Percentiles rank a stretch among this genome's conserved stretches.
Evolutionary conservation across 768 basidiomycete species (phyloP).

Genomic region (Sarcomyxa edulis): DNA sequence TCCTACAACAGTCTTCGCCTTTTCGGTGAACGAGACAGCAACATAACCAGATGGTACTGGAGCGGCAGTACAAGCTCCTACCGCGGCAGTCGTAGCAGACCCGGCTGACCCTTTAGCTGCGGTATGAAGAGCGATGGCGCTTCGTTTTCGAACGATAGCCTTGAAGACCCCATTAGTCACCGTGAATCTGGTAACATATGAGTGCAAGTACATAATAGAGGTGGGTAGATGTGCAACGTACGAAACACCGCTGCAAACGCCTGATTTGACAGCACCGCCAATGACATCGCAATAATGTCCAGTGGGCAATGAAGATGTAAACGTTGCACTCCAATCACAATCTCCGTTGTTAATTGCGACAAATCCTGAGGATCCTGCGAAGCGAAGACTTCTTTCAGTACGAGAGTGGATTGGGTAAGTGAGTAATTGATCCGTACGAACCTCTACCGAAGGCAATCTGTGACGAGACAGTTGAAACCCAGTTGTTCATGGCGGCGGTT

Average conservation of each 20-base stretch:
- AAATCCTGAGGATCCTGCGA: conserved; percentile 50
- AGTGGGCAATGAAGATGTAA: conserved; percentile 50
- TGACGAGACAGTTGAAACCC: conserved; percentile 50
- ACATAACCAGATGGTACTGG: too few relatives aligned
- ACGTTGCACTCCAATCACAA: conserved; percentile 47
- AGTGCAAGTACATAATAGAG: too few relatives aligned
- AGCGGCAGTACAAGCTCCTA: too few relatives aligned
- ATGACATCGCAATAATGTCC: conserved; percentile 66
- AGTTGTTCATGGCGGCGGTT: conserved; percentile 42
- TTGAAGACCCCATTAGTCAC: conserved; percentile 47
- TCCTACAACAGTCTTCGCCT: too few relatives aligned
- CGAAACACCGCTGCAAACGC: conserved; percentile 46
- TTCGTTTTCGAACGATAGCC: conserved; percentile 43
- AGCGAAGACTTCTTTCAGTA: neutral
- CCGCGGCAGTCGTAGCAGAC: too few relatives aligned
- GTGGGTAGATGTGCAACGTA: too few relatives aligned
- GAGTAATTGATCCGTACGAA: too few relatives aligned
- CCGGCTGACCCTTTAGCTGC: too few relatives aligned
- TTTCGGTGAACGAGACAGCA: too few relatives aligned
- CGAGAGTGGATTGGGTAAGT: neutral
- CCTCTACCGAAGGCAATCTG: conserved; percentile 69
- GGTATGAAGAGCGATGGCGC: conserved; percentile 53
- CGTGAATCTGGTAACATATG: conserved; percentile 32
- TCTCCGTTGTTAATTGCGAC: conserved; percentile 67
- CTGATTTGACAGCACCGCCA: conserved; percentile 33